Evolutionary conservation across 306 rosid species (phyloP).

Genomic region (Cotoneaster glaucophyllus): DNA sequence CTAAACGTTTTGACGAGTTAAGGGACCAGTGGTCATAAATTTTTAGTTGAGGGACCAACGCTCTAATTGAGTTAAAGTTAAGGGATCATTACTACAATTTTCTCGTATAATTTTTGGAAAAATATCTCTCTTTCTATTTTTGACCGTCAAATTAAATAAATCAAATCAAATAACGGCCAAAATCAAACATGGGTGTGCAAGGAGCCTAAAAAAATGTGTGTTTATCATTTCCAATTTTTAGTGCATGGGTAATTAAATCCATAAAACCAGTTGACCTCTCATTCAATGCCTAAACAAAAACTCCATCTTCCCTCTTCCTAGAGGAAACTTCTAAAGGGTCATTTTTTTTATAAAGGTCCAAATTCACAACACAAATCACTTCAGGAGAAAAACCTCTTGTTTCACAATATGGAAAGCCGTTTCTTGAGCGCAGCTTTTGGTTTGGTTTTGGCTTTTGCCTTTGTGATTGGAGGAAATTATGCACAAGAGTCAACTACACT

Average conservation of each 20-base stretch:
- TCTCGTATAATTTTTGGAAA: no score
- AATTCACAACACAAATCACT: not conserved
- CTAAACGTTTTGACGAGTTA: no score
- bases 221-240: not conserved
- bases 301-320: conserved; percentile 58
- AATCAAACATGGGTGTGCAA: no score
- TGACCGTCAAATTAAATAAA: no score
- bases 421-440: conserved; percentile 26
- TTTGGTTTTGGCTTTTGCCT: conserved; percentile 33
- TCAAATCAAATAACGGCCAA: no score
- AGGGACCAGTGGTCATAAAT: no score
- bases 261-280: conserved; percentile 17
- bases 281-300: conserved; percentile 58
- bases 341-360: conserved; percentile 33
- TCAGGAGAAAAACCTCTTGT: not conserved
- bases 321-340: conserved; percentile 18
- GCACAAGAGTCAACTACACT: conserved; percentile 64
- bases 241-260: not conserved
- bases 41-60: no score
- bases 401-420: conserved; percentile 31
- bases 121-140: no score
- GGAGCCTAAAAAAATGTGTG: no score
- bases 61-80: no score
- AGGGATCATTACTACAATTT: no score
- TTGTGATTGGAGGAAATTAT: conserved; percentile 16